Evolutionary conservation across 768 basidiomycete genomes (phyloP), one percentile per base, ranked within the genome.

Genomic region (Termitomyces sp.): DNA sequence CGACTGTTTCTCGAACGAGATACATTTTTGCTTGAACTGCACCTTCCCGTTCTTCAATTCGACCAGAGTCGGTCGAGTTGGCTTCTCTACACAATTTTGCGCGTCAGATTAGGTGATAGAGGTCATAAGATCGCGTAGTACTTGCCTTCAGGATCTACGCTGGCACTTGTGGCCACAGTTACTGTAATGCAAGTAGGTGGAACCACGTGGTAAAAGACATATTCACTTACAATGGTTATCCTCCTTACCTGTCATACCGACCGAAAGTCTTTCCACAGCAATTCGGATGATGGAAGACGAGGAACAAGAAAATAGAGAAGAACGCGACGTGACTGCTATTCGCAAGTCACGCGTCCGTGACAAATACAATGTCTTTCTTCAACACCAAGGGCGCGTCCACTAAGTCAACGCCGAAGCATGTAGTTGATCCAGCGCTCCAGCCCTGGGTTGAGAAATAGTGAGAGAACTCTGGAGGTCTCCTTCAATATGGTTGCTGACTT

Each of bases 371-470:
- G 85, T 76, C 84, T 57, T 90, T 91, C 77, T 90, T 91, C 69
- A 73, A 76, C 58, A 66, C 73, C 46, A 80, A 80, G 65, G 66
- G 72, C 49, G 70, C 76, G 33, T 70, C 76, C 10, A 71, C 63
- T 53, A 80, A 77, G 66, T 51, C 73, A 48, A 58, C 73, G 32
- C 65, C 72, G 61, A 78, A 80, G 63, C 81, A 82, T 55, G 60
- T 66, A 1, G 72, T 78, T 10, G 84, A 85, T 56, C 84, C 84
- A 13, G 77, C 75, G 22, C 70, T 84, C 40, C 92, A 94, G 68
- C 94, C 97, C 60, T 99, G 97, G 97, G 94, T 99, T 0, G 97
- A 99, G 75, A 98, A 98, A 83, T 99, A 98, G 94, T 95, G 43
- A 51, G 84, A 73, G 10, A 35, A 14, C 8, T n/a, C n/a, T 42